phyloP scores from a whole-genome alignment of 306 rosid genomes.

The Dicorynia guianensis region DNA sequence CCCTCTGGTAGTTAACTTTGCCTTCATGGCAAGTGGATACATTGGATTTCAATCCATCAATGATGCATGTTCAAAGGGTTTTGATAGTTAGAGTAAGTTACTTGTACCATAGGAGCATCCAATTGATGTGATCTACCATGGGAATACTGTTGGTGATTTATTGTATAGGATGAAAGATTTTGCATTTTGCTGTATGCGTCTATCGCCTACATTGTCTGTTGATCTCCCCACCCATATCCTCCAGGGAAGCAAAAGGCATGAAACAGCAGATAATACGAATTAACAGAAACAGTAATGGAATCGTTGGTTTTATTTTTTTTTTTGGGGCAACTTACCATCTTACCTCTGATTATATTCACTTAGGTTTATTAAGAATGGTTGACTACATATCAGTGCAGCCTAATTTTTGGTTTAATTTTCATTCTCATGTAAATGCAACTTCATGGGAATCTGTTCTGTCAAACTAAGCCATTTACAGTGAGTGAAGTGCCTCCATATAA shows the following conservation, averaged over 20 bases:
- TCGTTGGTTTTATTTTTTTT: background rate
- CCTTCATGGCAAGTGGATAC: conserved; percentile 6
- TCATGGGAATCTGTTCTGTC: no score
- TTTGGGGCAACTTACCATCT: no score
- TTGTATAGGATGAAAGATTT: conserved; percentile 54
- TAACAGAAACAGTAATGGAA: conserved; percentile 5
- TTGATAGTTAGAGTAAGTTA: conserved; percentile 33
- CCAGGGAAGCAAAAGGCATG: conserved; percentile 1
- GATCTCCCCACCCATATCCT: conserved; percentile 17
- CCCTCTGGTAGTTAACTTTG: conserved; percentile 8
- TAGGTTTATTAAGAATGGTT: no score
- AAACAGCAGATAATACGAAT: background rate
- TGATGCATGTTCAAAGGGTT: conserved; percentile 31
- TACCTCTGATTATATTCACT: no score
- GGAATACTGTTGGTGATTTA: conserved; percentile 44
- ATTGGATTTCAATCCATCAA: conserved; percentile 27
- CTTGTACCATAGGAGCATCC: conserved; percentile 37
- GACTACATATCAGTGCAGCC: no score
- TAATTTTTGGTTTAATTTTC: no score
- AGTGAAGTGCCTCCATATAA: no score
- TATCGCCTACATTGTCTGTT: conserved; percentile 28
- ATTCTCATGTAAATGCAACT: no score
- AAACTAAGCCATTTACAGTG: no score
- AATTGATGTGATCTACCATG: conserved; percentile 32
- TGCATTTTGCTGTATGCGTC: conserved; percentile 33